Evolutionary conservation across 2,329 filamentous ascomycete species (phyloP).

Genomic region (Periglandula ipomoeae): DNA sequence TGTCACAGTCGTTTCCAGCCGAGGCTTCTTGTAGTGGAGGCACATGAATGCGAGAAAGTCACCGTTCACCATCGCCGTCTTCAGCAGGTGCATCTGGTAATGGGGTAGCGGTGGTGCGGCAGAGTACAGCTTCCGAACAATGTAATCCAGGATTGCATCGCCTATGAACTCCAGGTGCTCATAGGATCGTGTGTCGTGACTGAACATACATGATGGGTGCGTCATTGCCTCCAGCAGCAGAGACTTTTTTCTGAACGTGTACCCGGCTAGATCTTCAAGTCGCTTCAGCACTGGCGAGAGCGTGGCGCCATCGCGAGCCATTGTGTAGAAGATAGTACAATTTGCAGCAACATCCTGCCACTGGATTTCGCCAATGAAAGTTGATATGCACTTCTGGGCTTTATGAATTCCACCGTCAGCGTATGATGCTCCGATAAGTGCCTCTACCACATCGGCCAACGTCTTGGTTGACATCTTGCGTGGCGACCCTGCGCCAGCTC

Average conservation of each 20-base stretch:
- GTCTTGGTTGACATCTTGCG: constrained; percentile 60
- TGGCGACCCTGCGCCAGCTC: constrained; percentile 5
- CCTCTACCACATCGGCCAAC: constrained; percentile 80
- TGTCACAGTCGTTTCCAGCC: constrained; percentile 14
- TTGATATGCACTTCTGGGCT: constrained; percentile 52
- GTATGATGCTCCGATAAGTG: constrained; percentile 70
- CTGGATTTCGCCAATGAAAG: constrained; percentile 53
- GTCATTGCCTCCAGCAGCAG: constrained; percentile 74
- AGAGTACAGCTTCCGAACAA: constrained; percentile 54
- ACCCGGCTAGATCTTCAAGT: constrained; percentile 59
- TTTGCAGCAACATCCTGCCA: constrained; percentile 40
- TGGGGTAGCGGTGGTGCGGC: constrained; percentile 32
- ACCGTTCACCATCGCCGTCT: constrained; percentile 69
- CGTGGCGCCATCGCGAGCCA: constrained; percentile 23
- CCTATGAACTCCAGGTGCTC: constrained; percentile 84
- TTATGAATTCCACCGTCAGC: constrained; percentile 57
- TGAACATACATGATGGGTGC: constrained; percentile 53
- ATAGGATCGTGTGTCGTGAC: constrained; percentile 30
- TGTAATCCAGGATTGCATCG: constrained; percentile 72
- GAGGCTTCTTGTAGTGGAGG: constrained; percentile 35
- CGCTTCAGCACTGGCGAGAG: constrained; percentile 33
- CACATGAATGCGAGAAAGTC: constrained; percentile 70
- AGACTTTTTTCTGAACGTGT: constrained; percentile 58
- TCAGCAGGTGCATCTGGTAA: constrained; percentile 63
- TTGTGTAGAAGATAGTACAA: constrained; percentile 33